Conservation (phyloP, 805 yeast species). For the Nakazawaea anatomiae region DNA sequence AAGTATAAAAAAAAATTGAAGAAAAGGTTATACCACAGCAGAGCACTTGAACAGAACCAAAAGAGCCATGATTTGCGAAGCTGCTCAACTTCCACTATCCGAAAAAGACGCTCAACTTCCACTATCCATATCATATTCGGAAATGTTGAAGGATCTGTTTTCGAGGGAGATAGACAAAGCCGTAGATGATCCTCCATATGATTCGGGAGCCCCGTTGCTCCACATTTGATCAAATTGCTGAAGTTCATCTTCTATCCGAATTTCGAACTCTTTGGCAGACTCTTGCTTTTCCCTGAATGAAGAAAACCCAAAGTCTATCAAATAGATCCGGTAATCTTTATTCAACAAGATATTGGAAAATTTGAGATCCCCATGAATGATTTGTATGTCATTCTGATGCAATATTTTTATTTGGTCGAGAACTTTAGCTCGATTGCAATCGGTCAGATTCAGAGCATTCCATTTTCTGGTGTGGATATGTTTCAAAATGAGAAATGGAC, state of each 20-base stretch:
- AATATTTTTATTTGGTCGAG: neutral
- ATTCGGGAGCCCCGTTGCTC: neutral
- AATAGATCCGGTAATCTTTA: neutral
- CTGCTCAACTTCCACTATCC: too few species aligned
- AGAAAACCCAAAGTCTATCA: conserved; percentile 1
- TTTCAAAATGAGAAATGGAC: neutral
- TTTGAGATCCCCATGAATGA: neutral
- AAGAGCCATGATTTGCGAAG: too few species aligned
- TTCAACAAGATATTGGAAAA: neutral
- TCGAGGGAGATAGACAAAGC: too few species aligned
- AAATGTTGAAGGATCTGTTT: too few species aligned
- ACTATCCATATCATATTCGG: too few species aligned
- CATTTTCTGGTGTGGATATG: neutral
- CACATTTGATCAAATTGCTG: neutral
- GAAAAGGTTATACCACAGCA: too few species aligned
- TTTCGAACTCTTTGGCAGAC: neutral
- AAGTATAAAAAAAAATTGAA: too few species aligned
- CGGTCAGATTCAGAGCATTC: neutral
- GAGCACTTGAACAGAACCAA: too few species aligned
- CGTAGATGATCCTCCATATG: too few species aligned
- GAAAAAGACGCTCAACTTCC: too few species aligned
- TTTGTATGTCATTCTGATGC: neutral
- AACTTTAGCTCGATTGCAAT: too few species aligned
- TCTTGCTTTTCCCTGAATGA: neutral
- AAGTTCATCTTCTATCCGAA: neutral